Evolutionary conservation across 495 filamentous ascomycete species (phyloP).

Genomic region (Penicillium canariense): DNA sequence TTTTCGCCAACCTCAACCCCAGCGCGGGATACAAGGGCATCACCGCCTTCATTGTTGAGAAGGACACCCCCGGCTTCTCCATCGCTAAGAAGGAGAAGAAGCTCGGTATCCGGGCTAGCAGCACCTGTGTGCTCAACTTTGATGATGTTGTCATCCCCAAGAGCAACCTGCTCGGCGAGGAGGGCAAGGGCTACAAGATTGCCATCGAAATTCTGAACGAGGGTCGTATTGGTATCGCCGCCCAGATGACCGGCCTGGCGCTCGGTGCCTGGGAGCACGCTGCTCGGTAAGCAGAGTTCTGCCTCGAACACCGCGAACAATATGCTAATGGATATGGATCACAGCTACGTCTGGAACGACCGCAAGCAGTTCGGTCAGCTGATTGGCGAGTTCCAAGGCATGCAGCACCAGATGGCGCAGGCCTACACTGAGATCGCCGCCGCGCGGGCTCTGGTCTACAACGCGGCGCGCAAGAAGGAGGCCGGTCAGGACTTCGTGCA

Average conservation of each 20-base stretch:
- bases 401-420: conserved; percentile 98
- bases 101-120: conserved; percentile 90
- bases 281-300: conserved; percentile 54
- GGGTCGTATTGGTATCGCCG: conserved; percentile 94
- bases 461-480: conserved; percentile 97
- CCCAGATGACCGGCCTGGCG: conserved; percentile 97
- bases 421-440: conserved; percentile 91
- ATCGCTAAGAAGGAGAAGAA: conserved; percentile 99
- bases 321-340: conserved; percentile 3
- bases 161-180: conserved; percentile 81
- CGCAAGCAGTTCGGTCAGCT: conserved; percentile 93
- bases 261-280: conserved; percentile 96
- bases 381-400: conserved; percentile 95
- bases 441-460: conserved; percentile 90
- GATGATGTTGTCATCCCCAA: conserved; percentile 91
- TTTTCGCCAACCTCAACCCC: conserved; percentile 92
- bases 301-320: background rate
- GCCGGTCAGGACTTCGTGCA: conserved; percentile 90
- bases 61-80: conserved; percentile 81
- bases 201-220: conserved; percentile 97
- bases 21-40: conserved; percentile 92
- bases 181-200: conserved; percentile 95
- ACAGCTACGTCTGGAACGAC: conserved; percentile 90
- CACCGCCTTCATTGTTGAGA: conserved; percentile 93
- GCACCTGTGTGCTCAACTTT: conserved; percentile 95